Evolutionary conservation across 192 early-diverging fungal species (phyloP), one percentile per base, ranked within the genome.

Genomic region (Piromyces sp.): DNA sequence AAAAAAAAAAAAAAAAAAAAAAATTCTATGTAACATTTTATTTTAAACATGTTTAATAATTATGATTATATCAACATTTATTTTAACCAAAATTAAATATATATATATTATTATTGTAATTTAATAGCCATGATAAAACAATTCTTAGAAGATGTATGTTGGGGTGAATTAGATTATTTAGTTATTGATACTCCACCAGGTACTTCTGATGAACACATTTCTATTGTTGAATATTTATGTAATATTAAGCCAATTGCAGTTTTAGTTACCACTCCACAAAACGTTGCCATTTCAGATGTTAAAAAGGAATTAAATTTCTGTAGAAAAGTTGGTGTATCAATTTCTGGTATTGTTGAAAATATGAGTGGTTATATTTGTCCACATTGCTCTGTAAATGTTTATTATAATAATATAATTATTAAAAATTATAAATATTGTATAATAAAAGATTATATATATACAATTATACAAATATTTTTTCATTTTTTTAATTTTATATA

Each of bases 141-240:
- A 87, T 98, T 99, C 81, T 85, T 99, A 80, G 90, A 94, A 37
- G 96, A 99, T 83, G 97, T 98, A 0, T 95, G 93, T 87, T 99
- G 97, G 96, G 97, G 97, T 31, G 92, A 95, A 26, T 88, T 98
- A 33, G 97, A 99, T 84, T 99, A 95, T 81, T 87, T 99, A 30
- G 84, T 85, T 31, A 93, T 98, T 79, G 97, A 99, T 87, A 99
- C 97, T 30, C 97, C 97, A 79, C 97, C 97, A 30, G 95, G 97
- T 13, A 99, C 97, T 0, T 96, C 94, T 36, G 97, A 99, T 88
- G 97, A 99, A 86, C 97, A 99, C 84, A 89, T 99, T 82, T 93
- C 96, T 11, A 92, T 95, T 22, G 92, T 96, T 30, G 94, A 96
- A 85, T 97, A 95, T 78, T 85, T 98, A 30, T 95, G 95, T 82